Conservation (phyloP, 108 stramenopile species). For the Tribonema minus region DNA sequence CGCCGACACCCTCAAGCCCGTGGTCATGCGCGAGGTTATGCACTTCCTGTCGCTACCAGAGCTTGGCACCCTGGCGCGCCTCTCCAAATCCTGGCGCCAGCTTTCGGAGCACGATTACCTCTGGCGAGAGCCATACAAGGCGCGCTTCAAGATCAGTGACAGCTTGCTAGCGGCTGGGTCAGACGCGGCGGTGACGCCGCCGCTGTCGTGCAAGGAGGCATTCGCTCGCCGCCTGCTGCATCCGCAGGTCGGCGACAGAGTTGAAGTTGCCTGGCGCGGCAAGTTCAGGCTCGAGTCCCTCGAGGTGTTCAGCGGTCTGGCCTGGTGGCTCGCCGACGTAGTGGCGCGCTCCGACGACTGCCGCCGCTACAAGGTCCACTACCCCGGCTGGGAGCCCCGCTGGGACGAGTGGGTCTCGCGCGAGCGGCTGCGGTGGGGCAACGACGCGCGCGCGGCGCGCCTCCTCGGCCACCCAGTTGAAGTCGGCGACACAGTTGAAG, state of each 20-base stretch:
- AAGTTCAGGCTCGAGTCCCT: conserved; percentile 52
- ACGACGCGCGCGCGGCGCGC: not conserved
- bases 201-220: not conserved
- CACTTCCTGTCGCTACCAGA: not conserved
- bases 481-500: conserved; percentile 39
- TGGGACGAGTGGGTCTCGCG: conserved; percentile 59
- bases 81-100: not conserved
- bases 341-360: not conserved
- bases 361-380: conserved; percentile 45
- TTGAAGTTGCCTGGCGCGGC: conserved; percentile 54
- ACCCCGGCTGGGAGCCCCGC: conserved; percentile 55
- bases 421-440: conserved; percentile 51
- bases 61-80: not conserved
- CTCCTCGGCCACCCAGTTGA: not conserved
- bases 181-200: too few relatives aligned
- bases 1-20: not conserved
- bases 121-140: not conserved
- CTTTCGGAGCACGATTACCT: not conserved
- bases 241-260: conserved; percentile 42
- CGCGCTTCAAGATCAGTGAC: not conserved
- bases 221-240: not conserved
- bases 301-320: conserved; percentile 48
- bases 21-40: not conserved
- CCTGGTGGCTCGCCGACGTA: conserved; percentile 28
- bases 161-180: not conserved